Conservation (phyloP, 768 basidiomycete species). For the Lentinus tigrinus region DNA sequence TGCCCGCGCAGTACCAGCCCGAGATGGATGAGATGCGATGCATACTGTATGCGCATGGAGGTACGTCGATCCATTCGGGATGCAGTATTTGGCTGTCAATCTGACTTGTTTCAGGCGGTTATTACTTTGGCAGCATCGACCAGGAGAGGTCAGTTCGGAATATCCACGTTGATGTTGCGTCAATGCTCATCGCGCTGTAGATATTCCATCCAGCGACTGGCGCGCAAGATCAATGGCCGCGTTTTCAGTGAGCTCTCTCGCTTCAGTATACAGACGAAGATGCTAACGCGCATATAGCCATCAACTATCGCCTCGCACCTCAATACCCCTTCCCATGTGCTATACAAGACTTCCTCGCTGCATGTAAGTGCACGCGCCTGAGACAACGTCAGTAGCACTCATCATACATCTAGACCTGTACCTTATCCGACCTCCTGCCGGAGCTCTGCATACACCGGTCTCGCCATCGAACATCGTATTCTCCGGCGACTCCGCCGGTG, state of each 20-base stretch:
- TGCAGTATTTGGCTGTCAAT: background rate
- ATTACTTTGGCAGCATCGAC: conserved; percentile 80
- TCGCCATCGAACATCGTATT: conserved; percentile 81
- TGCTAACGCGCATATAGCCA: conserved; percentile 41
- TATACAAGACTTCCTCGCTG: conserved; percentile 84
- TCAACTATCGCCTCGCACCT: conserved; percentile 87
- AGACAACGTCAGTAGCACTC: background rate
- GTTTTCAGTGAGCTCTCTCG: conserved; percentile 61
- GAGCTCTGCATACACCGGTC: conserved; percentile 73
- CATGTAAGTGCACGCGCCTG: conserved; percentile 57
- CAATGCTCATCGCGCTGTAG: conserved; percentile 30
- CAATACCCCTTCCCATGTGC: conserved; percentile 97
- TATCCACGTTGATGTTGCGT: background rate
- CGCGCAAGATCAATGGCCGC: conserved; percentile 90
- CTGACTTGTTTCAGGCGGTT: conserved; percentile 54
- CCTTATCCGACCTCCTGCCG: conserved; percentile 83
- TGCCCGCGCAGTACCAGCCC: conserved; percentile 43
- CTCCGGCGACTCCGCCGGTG: conserved; percentile 92
- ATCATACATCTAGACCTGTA: conserved; percentile 68
- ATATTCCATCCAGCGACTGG: conserved; percentile 78
- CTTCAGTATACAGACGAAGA: background rate
- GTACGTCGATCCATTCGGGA: conserved; percentile 33
- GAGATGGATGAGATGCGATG: conserved; percentile 86
- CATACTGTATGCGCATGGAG: conserved; percentile 80
- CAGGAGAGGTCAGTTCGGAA: conserved; percentile 55